Evolutionary conservation across 306 rosid species (phyloP).

Genomic region (Cicer yamashitae): DNA sequence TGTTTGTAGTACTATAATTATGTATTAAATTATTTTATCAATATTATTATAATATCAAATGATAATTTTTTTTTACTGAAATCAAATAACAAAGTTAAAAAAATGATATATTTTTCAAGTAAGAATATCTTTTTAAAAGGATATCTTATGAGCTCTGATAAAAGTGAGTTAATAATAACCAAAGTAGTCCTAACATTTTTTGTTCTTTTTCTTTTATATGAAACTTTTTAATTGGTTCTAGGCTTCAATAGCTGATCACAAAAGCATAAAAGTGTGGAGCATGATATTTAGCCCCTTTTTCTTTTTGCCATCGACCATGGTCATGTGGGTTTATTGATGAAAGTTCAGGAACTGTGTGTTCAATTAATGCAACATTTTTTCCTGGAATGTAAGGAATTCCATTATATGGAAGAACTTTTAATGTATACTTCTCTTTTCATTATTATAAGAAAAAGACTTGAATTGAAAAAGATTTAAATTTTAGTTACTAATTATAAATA

Average conservation of each 20-base stretch:
- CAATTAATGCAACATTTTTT: slow-evolving; percentile 38
- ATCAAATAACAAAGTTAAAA: not conserved
- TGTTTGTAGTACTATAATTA: too few relatives aligned
- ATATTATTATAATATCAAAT: too few relatives aligned
- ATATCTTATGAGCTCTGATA: slow-evolving; percentile 29
- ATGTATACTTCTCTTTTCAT: too few relatives aligned
- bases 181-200: slow-evolving; percentile 45
- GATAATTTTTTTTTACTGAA: too few relatives aligned
- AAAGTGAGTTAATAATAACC: slow-evolving; percentile 40
- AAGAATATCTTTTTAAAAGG: slow-evolving; percentile 29
- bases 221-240: not conserved
- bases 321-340: slow-evolving; percentile 44
- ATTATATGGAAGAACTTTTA: slow-evolving; percentile 2
- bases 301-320: slow-evolving; percentile 22
- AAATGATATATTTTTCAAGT: not conserved
- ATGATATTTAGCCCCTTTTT: slow-evolving; percentile 31
- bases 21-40: too few relatives aligned
- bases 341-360: slow-evolving; percentile 39
- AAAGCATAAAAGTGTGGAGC: slow-evolving; percentile 36
- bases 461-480: too few relatives aligned
- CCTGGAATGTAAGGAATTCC: slow-evolving; percentile 12
- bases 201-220: not conserved
- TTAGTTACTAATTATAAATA: too few relatives aligned
- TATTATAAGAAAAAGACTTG: too few relatives aligned
- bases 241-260: slow-evolving; percentile 41